Evolutionary conservation across 75 land plant species (phyloP).

Genomic region (Chamaecyparis obtusa): DNA sequence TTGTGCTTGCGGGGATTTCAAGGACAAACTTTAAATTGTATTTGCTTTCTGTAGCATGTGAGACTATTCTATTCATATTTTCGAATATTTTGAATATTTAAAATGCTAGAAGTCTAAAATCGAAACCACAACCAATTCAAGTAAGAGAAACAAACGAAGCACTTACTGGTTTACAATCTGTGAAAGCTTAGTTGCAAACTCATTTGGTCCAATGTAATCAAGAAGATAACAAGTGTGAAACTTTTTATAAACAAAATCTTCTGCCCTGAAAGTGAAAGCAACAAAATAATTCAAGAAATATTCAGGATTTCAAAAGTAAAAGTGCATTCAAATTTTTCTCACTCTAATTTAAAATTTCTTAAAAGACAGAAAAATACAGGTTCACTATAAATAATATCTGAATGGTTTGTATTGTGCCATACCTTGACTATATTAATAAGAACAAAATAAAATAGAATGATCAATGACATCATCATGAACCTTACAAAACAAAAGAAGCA

Average conservation of each 20-base stretch:
- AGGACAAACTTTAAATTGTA: neutral
- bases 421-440: neutral
- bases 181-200: slow-evolving; percentile 59
- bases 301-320: neutral
- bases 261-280: slow-evolving; percentile 42
- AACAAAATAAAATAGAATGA: neutral
- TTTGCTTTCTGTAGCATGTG: neutral
- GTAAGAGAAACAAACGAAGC: neutral
- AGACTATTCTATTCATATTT: neutral
- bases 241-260: slow-evolving; percentile 51
- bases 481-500: neutral
- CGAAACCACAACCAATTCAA: neutral
- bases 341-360: neutral
- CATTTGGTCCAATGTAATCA: slow-evolving; percentile 75
- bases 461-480: neutral
- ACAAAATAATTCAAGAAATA: neutral
- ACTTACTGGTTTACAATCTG: slow-evolving; percentile 48
- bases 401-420: neutral
- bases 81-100: neutral
- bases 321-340: neutral
- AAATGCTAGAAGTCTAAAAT: neutral
- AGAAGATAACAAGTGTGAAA: slow-evolving; percentile 74
- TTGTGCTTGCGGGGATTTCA: neutral
- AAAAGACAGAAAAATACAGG: neutral
- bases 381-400: neutral